phyloP scores from a whole-genome alignment of 169 alveolate species.

The Cryptosporidium sp. region DNA sequence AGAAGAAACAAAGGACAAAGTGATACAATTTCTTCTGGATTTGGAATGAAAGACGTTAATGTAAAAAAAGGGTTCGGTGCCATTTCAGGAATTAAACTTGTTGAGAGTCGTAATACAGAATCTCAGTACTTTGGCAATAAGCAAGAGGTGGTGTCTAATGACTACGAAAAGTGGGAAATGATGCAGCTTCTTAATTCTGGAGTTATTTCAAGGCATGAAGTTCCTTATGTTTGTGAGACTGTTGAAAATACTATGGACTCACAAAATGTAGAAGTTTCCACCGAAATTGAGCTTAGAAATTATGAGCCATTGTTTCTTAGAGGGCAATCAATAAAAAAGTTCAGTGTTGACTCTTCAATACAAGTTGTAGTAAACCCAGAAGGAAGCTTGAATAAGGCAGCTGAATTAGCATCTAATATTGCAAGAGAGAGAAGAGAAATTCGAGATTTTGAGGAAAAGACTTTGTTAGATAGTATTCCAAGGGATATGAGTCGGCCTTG shows the following conservation, averaged over 20 bases:
- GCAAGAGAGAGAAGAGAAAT: slow-evolving; percentile 90
- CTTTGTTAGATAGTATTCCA: slow-evolving; percentile 87
- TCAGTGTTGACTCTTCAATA: slow-evolving; percentile 84
- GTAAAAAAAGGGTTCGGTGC: slow-evolving; percentile 78
- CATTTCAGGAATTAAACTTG: slow-evolving; percentile 87
- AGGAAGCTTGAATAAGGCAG: slow-evolving; percentile 93
- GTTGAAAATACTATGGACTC: not conserved
- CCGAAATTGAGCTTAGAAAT: slow-evolving; percentile 92
- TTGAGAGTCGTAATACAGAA: not conserved
- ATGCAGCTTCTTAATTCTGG: slow-evolving; percentile 58
- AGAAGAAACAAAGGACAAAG: slow-evolving; percentile 2
- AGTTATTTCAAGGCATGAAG: slow-evolving; percentile 34
- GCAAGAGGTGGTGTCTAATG: slow-evolving; percentile 46
- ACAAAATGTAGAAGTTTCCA: slow-evolving; percentile 26
- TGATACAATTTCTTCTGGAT: slow-evolving; percentile 37
- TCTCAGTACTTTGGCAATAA: not conserved
- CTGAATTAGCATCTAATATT: slow-evolving; percentile 85
- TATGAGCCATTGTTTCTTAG: slow-evolving; percentile 95
- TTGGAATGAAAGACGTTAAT: slow-evolving; percentile 37
- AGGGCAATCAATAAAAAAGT: slow-evolving; percentile 93
- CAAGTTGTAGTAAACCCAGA: slow-evolving; percentile 92
- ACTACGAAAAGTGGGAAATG: slow-evolving; percentile 81
- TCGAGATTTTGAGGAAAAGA: slow-evolving; percentile 86
- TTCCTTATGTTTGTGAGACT: not conserved
- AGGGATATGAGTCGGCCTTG: slow-evolving; percentile 89